Conservation (phyloP, 2,329 filamentous ascomycete genomes). For the Penicillium capsulatum region DNA sequence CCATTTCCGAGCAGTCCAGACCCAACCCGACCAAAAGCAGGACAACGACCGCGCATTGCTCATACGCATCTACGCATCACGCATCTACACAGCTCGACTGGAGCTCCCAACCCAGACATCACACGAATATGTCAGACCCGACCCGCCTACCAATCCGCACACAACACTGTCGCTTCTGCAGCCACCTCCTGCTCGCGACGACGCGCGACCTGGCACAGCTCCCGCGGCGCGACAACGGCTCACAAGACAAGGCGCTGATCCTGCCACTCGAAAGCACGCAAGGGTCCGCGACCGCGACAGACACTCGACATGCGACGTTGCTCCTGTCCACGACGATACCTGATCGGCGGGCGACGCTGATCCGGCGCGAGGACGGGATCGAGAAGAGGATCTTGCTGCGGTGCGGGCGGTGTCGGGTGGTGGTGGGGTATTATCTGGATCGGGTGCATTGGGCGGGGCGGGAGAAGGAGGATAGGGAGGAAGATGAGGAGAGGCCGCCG, state of each 20-base stretch:
- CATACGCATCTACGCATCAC: too few species aligned
- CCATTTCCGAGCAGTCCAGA: too few species aligned
- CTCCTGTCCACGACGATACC: constrained; percentile 48
- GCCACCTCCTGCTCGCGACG: constrained; percentile 59
- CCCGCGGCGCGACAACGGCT: constrained; percentile 49
- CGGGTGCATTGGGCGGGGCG: constrained; percentile 42
- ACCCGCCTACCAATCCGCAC: constrained; percentile 42
- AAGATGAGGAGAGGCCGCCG: constrained; percentile 33
- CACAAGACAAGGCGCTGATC: constrained; percentile 54
- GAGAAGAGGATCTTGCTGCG: constrained; percentile 60
- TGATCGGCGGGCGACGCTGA: constrained; percentile 49
- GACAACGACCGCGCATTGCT: too few species aligned
- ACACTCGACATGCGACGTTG: constrained; percentile 44
- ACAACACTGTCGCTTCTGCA: constrained; percentile 62
- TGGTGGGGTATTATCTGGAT: constrained; percentile 61
- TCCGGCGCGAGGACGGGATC: constrained; percentile 59
- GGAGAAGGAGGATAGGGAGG: constrained; percentile 13
- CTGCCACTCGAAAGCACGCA: constrained; percentile 46
- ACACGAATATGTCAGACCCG: neutral
- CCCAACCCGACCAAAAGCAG: too few species aligned
- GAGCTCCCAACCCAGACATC: neutral
- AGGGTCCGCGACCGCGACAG: constrained; percentile 15
- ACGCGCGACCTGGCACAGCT: constrained; percentile 51
- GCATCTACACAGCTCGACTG: too few species aligned
- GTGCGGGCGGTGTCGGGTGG: constrained; percentile 58